phyloP scores from a whole-genome alignment of 495 filamentous ascomycete genomes.

The Aspergillus coremiiformis region DNA sequence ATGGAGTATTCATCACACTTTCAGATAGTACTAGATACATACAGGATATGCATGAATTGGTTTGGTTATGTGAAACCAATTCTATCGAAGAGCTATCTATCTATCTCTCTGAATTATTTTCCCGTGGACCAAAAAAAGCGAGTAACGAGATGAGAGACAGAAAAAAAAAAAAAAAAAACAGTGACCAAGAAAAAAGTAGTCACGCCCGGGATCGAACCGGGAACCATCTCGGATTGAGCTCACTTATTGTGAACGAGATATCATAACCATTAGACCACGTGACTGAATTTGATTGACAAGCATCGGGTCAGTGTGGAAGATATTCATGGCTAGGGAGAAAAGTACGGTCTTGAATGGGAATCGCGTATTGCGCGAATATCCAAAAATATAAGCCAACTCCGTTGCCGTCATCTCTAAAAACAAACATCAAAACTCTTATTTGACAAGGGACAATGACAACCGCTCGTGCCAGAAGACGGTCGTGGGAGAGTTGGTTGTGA shows the following conservation, averaged over 20 bases:
- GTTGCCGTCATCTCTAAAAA: neutral
- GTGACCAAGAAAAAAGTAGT: slow-evolving; percentile 26
- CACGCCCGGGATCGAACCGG: slow-evolving; percentile 27
- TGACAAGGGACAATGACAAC: neutral
- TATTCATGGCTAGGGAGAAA: no score
- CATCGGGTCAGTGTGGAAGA: no score
- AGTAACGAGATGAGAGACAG: neutral
- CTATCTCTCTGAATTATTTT: neutral
- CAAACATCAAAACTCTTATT: no score
- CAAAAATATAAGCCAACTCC: no score
- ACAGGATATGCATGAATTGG: no score
- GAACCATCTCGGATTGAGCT: slow-evolving; percentile 19
- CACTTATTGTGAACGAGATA: slow-evolving; percentile 32
- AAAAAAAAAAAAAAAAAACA: no score
- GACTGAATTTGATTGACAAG: slow-evolving; percentile 5
- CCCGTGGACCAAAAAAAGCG: neutral
- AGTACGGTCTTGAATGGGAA: no score
- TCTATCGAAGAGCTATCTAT: no score
- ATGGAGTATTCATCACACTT: no score
- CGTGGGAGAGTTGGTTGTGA: neutral
- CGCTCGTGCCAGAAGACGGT: slow-evolving; percentile 1
- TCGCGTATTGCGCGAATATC: no score
- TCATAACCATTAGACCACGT: slow-evolving; percentile 43
- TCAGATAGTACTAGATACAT: no score
- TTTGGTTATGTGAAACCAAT: no score